Evolutionary conservation across 768 basidiomycete species (phyloP).

Genomic region (Chalciporus chontae): DNA sequence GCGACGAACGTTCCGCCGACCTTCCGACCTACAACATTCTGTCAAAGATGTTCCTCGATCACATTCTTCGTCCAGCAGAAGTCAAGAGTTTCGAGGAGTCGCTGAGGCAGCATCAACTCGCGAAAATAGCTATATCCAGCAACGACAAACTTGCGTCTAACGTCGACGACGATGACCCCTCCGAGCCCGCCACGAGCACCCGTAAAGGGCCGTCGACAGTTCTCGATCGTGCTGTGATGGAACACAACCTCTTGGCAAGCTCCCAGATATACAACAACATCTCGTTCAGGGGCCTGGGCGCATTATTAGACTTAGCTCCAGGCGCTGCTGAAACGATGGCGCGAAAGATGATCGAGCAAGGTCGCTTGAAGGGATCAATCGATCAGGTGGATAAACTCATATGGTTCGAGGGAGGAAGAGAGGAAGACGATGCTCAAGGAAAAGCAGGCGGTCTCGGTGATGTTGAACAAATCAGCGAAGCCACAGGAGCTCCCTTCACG

Average conservation of each 20-base stretch:
- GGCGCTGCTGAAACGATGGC: constrained; percentile 97
- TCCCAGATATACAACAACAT: constrained; percentile 98
- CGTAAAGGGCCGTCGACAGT: constrained; percentile 94
- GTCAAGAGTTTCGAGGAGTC: constrained; percentile 85
- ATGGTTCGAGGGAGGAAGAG: constrained; percentile 83
- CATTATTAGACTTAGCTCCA: constrained; percentile 83
- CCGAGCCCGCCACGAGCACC: constrained; percentile 60
- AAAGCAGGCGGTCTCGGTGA: constrained; percentile 94
- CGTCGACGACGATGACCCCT: constrained; percentile 52
- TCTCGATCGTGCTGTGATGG: constrained; percentile 95
- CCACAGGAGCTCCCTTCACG: constrained; percentile 86
- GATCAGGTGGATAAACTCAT: constrained; percentile 96
- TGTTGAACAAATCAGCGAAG: constrained; percentile 78
- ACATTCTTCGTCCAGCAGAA: constrained; percentile 88
- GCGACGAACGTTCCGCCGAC: constrained; percentile 85
- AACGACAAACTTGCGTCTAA: constrained; percentile 77
- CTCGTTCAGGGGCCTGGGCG: constrained; percentile 90
- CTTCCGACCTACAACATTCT: constrained; percentile 87
- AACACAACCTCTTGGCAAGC: constrained; percentile 95
- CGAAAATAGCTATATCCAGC: constrained; percentile 81
- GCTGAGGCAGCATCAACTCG: constrained; percentile 90
- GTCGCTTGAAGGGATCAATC: constrained; percentile 86
- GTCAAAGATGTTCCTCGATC: constrained; percentile 97
- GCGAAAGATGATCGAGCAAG: constrained; percentile 97
- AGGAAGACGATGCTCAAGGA: constrained; percentile 90